A percentile compares a stretch with the other conserved stretches of the same genome.
These are phyloP conservation scores for Sporobolomyces roseus DNA, from an alignment of 768 basidiomycete species.

Conservation along the genomic window DNA sequence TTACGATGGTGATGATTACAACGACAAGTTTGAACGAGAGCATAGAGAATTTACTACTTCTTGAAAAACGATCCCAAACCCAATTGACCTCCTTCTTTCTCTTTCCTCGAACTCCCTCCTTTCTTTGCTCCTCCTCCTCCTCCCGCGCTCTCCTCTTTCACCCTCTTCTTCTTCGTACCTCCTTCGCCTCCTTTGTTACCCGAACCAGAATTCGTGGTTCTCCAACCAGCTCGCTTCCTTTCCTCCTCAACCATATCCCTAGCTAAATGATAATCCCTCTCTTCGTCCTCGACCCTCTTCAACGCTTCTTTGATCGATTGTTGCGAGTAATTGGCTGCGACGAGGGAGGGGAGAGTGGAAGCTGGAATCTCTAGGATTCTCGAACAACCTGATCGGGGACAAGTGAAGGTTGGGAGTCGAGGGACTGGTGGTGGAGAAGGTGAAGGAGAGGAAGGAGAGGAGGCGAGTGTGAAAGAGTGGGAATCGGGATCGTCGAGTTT, in stretches of 20 bases:
- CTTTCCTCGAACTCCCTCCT: neutral
- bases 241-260: conserved; percentile 62
- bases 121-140: conserved; percentile 55
- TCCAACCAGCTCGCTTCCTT: conserved; percentile 38
- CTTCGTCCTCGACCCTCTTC: conserved; percentile 56
- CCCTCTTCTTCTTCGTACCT: conserved; percentile 44
- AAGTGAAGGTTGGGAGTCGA: conserved; percentile 51
- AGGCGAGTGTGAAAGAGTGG: conserved; percentile 3
- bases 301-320: conserved; percentile 33
- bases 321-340: conserved; percentile 11
- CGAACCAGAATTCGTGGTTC: conserved; percentile 37
- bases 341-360: conserved; percentile 8
- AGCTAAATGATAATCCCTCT: conserved; percentile 86
- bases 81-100: too few species aligned
- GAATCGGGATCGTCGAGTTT: conserved; percentile 1
- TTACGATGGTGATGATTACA: neutral
- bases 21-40: neutral
- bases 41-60: too few species aligned
- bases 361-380: conserved; percentile 17
- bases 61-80: too few species aligned
- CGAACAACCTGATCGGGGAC: conserved; percentile 52
- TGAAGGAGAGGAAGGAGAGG: conserved; percentile 45
- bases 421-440: conserved; percentile 42
- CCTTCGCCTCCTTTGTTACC: conserved; percentile 19
- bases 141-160: conserved; percentile 49